Conservation (phyloP, 2,329 filamentous ascomycete species). For the Tetracladium maxilliforme region DNA sequence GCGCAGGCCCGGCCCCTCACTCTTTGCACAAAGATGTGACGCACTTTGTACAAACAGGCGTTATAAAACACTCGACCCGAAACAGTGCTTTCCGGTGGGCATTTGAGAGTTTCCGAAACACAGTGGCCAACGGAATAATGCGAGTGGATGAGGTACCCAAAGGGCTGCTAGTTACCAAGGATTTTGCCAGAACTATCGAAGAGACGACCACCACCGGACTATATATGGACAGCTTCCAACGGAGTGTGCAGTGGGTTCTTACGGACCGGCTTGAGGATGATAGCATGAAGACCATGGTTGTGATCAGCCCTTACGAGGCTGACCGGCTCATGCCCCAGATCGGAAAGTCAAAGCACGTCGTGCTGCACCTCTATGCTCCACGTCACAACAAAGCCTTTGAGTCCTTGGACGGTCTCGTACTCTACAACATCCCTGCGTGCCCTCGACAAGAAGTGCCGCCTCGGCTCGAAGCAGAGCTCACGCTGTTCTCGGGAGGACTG, state of each 20-base stretch:
- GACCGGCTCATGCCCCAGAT: constrained; percentile 30
- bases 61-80: constrained; percentile 4
- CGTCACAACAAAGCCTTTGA: constrained; percentile 19
- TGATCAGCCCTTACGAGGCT: constrained; percentile 48
- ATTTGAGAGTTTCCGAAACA: constrained; percentile 24
- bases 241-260: constrained; percentile 39
- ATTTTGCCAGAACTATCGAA: constrained; percentile 32
- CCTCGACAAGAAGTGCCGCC: constrained; percentile 7
- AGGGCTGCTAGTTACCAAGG: constrained; percentile 28
- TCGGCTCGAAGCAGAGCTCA: constrained; percentile 28
- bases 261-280: constrained; percentile 11
- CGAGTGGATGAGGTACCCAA: constrained; percentile 18
- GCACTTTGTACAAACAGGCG: constrained; percentile 22
- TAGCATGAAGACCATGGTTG: constrained; percentile 21
- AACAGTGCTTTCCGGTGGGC: constrained; percentile 25
- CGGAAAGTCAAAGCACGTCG: constrained; percentile 13
- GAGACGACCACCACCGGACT: neutral
- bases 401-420: constrained; percentile 27
- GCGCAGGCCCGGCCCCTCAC: constrained; percentile 23
- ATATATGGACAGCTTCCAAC: constrained; percentile 28
- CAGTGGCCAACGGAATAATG: constrained; percentile 21
- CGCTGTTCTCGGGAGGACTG: constrained; percentile 53
- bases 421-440: constrained; percentile 22
- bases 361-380: constrained; percentile 36
- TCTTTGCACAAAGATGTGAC: constrained; percentile 24